Conservation (phyloP, 2,329 filamentous ascomycete species). For the Hypoxylon sp. region DNA sequence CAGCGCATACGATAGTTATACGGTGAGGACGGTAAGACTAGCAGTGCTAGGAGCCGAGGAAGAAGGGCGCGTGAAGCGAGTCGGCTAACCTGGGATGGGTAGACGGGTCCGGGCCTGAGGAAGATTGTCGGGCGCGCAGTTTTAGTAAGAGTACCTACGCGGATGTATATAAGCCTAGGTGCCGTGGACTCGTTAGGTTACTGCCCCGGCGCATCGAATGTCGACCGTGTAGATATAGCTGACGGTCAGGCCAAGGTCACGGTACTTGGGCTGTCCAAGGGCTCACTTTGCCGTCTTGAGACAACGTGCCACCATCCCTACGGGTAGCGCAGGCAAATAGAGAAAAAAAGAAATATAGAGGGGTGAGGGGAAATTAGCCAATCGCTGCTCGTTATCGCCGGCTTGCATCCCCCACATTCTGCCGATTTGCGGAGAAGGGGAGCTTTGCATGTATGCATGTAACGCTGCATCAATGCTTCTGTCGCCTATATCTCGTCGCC, state of each 20-base stretch:
- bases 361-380: constrained; percentile 27
- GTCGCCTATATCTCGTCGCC: too few relatives aligned
- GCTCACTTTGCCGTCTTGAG: constrained; percentile 14
- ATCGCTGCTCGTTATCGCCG: constrained; percentile 11
- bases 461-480: not conserved
- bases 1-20: constrained; percentile 23
- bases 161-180: constrained; percentile 5
- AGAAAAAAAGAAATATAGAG: constrained; percentile 10
- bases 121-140: constrained; percentile 4
- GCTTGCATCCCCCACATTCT: constrained; percentile 37
- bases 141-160: constrained; percentile 3
- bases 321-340: constrained; percentile 29
- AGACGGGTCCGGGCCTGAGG: constrained; percentile 17
- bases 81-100: constrained; percentile 20
- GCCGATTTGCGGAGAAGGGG: constrained; percentile 42
- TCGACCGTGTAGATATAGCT: not conserved
- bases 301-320: constrained; percentile 6
- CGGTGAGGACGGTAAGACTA: constrained; percentile 7
- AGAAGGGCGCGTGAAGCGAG: constrained; percentile 25
- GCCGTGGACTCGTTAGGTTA: constrained; percentile 18
- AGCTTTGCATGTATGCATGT: not conserved
- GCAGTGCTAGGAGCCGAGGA: constrained; percentile 19
- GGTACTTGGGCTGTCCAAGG: too few relatives aligned
- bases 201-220: constrained; percentile 10
- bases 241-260: constrained; percentile 4